Evolutionary conservation across 495 filamentous ascomycete species (phyloP).

Genomic region (Xanthoparmelia taractica): DNA sequence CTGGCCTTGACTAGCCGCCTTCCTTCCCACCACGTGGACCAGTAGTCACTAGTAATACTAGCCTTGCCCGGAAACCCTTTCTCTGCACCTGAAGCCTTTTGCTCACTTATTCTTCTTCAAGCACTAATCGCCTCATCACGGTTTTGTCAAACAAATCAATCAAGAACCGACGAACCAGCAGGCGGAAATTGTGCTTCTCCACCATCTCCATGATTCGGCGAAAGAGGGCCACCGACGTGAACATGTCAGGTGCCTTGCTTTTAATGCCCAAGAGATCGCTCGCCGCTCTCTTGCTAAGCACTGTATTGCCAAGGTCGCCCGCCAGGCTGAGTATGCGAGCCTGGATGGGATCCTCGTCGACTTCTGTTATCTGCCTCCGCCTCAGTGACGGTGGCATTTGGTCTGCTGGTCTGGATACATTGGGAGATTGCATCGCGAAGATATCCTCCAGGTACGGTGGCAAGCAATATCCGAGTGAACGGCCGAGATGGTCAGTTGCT

Average conservation of each 20-base stretch:
- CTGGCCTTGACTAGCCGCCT: neutral
- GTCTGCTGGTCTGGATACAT: slow-evolving; percentile 38
- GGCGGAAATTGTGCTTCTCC: slow-evolving; percentile 83
- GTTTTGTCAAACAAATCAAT: slow-evolving; percentile 89
- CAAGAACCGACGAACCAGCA: slow-evolving; percentile 76
- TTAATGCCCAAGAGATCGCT: slow-evolving; percentile 68
- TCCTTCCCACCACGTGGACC: neutral
- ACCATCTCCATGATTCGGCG: slow-evolving; percentile 73
- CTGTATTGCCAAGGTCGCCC: slow-evolving; percentile 81
- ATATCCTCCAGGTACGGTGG: slow-evolving; percentile 69
- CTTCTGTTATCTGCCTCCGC: slow-evolving; percentile 33
- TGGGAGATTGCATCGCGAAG: slow-evolving; percentile 46
- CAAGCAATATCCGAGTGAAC: slow-evolving; percentile 78
- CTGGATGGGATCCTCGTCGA: slow-evolving; percentile 58
- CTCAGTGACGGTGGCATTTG: slow-evolving; percentile 36
- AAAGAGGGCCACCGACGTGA: slow-evolving; percentile 70
- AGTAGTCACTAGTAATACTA: too few species aligned
- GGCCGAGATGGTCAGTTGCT: slow-evolving; percentile 73
- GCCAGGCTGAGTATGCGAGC: slow-evolving; percentile 70
- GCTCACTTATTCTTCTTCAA: slow-evolving; percentile 49
- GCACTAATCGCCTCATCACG: slow-evolving; percentile 72
- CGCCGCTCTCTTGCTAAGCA: slow-evolving; percentile 69
- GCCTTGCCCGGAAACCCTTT: too few species aligned
- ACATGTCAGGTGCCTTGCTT: slow-evolving; percentile 57
- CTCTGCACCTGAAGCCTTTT: slow-evolving; percentile 8